These are phyloP conservation scores for Fusarium liriodendri DNA, from an alignment of 2,329 filamentous ascomycete genomes.

Conservation along the genomic window DNA sequence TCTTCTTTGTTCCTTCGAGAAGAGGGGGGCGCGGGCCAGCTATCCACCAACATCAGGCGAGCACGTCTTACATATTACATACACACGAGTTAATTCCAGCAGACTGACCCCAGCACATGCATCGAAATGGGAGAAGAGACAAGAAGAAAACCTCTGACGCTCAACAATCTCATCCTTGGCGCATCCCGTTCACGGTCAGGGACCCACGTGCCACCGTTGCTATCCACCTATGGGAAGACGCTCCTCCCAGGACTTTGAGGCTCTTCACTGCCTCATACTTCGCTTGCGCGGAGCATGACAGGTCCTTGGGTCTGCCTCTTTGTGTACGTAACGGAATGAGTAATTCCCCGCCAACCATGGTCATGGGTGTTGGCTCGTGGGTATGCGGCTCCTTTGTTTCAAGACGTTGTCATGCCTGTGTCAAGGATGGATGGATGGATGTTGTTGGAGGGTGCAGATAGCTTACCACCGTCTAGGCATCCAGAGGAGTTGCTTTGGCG, in stretches of 20 bases:
- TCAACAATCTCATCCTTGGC: not conserved
- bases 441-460: not conserved
- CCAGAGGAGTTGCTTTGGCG: not conserved
- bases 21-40: not conserved
- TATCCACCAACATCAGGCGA: not conserved
- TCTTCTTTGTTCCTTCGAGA: not conserved
- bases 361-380: not conserved
- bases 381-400: conserved; percentile 5
- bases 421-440: not conserved
- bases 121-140: not conserved
- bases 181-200: not conserved
- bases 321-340: conserved; percentile 7
- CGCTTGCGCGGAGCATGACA: conserved; percentile 3
- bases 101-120: not conserved
- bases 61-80: not conserved
- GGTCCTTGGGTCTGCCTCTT: not conserved
- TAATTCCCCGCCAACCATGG: not conserved
- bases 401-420: not conserved
- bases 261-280: not conserved
- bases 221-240: not conserved
- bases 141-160: not conserved
- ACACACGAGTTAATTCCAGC: not conserved
- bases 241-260: not conserved
- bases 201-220: not conserved
- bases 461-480: not conserved